phyloP scores from a whole-genome alignment of 2,329 filamentous ascomycete species.

The Botrytis aclada region DNA sequence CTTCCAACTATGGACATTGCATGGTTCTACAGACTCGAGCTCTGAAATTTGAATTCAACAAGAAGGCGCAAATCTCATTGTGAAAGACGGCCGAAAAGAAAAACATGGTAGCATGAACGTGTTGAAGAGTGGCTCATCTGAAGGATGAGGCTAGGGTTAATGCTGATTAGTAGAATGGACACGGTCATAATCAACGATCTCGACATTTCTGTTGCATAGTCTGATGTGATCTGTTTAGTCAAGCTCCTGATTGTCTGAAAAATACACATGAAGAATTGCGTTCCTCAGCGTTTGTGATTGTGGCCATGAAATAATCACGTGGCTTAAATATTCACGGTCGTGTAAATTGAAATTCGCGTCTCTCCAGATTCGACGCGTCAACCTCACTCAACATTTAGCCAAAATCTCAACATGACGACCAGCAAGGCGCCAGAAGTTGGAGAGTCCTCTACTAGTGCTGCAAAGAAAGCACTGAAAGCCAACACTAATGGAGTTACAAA shows the following conservation, averaged over 20 bases:
- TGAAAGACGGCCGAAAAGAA: not conserved
- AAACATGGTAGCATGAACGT: not conserved
- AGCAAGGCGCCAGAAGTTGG: conserved; percentile 44
- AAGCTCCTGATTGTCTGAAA: not conserved
- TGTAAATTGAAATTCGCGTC: conserved; percentile 29
- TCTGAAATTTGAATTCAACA: not conserved
- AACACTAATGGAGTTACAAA: conserved; percentile 50
- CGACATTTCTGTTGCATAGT: not conserved
- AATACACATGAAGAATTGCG: not conserved
- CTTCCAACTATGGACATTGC: not conserved
- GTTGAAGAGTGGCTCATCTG: not conserved
- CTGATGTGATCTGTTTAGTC: not conserved
- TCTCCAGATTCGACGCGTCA: conserved; percentile 25
- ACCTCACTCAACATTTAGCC: conserved; percentile 10
- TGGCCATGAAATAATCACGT: not conserved
- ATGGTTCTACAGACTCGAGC: not conserved
- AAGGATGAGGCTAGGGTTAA: not conserved
- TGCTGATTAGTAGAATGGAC: not conserved
- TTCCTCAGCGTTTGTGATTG: not conserved
- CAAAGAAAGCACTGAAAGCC: conserved; percentile 53
- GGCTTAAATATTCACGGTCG: conserved; percentile 16
- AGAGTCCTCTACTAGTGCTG: conserved; percentile 57
- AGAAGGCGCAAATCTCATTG: not conserved
- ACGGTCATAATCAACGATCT: not conserved
- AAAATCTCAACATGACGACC: conserved; percentile 27